phyloP scores from a whole-genome alignment of 345 rosid species.

The Eucalyptus pauciflora region DNA sequence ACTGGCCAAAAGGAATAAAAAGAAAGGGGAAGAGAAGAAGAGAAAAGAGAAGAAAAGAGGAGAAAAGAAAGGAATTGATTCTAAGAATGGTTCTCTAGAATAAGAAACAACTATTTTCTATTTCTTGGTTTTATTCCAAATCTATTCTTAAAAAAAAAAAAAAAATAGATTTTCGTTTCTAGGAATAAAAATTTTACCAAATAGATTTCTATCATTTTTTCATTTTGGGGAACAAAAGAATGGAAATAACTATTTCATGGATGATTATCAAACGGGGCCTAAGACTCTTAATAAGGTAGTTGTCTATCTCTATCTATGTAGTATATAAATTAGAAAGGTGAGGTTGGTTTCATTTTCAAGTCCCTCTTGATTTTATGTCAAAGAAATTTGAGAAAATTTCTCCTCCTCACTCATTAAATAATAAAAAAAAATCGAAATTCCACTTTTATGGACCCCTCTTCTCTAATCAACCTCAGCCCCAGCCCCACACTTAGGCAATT shows the following conservation, averaged over 20 bases:
- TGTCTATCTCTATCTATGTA: neutral
- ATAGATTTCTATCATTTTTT: fast-evolving
- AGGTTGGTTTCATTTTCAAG: neutral
- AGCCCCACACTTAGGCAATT: neutral
- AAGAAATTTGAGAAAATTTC: neutral
- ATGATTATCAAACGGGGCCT: too few species aligned
- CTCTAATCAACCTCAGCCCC: neutral
- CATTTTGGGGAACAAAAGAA: too few species aligned
- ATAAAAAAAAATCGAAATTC: fast-evolving
- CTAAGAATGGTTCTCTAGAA: too few species aligned
- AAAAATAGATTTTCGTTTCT: too few species aligned
- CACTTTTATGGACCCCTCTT: neutral
- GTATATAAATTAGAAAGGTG: neutral
- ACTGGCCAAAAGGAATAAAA: too few species aligned
- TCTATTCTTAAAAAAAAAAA: too few species aligned
- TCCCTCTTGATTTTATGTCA: neutral
- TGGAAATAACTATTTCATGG: fast-evolving
- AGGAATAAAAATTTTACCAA: too few species aligned
- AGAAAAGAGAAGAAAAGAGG: too few species aligned
- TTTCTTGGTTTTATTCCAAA: fast-evolving
- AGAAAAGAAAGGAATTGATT: too few species aligned
- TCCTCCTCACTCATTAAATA: neutral
- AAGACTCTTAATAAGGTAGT: neutral
- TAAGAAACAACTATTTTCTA: too few species aligned
- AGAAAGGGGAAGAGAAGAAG: too few species aligned